Percentiles rank a stretch among this genome's conserved stretches.
phyloP scores from a whole-genome alignment of 768 basidiomycete genomes.

The Suillus fuscotomentosus region DNA sequence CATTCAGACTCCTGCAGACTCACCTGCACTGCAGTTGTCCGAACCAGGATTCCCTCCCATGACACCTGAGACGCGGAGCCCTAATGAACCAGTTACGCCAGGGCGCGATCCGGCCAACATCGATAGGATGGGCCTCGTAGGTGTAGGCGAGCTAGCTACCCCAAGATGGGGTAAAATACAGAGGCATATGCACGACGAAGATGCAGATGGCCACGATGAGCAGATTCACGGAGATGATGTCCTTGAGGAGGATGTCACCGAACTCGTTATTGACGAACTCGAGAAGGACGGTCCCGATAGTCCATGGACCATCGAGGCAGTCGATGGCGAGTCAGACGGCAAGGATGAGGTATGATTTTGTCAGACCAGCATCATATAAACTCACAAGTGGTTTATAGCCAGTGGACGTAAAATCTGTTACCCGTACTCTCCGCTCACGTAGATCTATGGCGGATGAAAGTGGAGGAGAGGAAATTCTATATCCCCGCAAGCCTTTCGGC shows the following conservation, averaged over 20 bases:
- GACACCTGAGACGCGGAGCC: constrained; percentile 59
- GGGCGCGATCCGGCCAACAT: constrained; percentile 75
- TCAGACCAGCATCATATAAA: background rate
- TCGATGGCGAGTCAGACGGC: constrained; percentile 77
- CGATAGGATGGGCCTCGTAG: constrained; percentile 85
- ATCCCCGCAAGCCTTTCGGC: constrained; percentile 60
- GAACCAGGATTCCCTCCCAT: constrained; percentile 38
- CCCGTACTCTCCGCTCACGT: constrained; percentile 53
- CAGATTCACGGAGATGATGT: constrained; percentile 35
- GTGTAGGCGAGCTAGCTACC: constrained; percentile 95
- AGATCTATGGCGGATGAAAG: constrained; percentile 80
- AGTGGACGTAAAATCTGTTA: constrained; percentile 40
- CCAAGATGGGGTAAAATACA: constrained; percentile 81
- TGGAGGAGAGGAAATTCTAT: constrained; percentile 87
- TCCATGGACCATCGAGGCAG: constrained; percentile 86
- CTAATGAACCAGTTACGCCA: constrained; percentile 60
- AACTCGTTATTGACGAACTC: constrained; percentile 27
- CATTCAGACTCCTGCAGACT: constrained; percentile 63
- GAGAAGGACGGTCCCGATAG: constrained; percentile 68
- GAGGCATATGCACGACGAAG: constrained; percentile 34
- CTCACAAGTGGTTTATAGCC: constrained; percentile 28
- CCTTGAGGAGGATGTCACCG: constrained; percentile 27
- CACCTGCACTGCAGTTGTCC: constrained; percentile 50
- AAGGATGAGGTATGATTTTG: constrained; percentile 55
- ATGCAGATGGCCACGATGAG: constrained; percentile 39